phyloP scores from a whole-genome alignment of 2,329 filamentous ascomycete species.

The Karstenula rhodostoma region DNA sequence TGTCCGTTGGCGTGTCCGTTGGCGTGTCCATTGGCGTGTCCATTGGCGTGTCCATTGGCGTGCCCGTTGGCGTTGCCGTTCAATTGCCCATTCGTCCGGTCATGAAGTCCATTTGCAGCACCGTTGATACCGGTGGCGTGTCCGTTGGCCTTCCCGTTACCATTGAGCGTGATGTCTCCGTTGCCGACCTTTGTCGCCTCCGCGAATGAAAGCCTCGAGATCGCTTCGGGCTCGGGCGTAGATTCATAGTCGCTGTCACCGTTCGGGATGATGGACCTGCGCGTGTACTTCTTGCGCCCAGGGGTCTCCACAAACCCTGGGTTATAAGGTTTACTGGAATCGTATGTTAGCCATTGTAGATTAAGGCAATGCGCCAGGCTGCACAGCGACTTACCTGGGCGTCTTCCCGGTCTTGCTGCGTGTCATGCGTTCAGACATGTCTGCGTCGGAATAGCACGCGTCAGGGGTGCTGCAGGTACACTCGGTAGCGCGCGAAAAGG shows the following conservation, averaged over 20 bases:
- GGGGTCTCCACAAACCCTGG: slow-evolving; percentile 60
- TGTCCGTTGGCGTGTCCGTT: slow-evolving; percentile 45
- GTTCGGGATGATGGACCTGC: slow-evolving; percentile 50
- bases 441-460: slow-evolving; percentile 19
- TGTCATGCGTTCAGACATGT: slow-evolving; percentile 53
- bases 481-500: slow-evolving; percentile 5
- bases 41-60: slow-evolving; percentile 43
- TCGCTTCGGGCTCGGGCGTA: slow-evolving; percentile 46
- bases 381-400: slow-evolving; percentile 50
- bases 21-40: slow-evolving; percentile 45
- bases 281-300: slow-evolving; percentile 52
- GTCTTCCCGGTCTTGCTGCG: slow-evolving; percentile 59
- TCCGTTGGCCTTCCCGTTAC: slow-evolving; percentile 22
- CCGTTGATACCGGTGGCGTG: slow-evolving; percentile 23
- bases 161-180: slow-evolving; percentile 11
- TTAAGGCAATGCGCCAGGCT: neutral
- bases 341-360: slow-evolving; percentile 32
- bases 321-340: slow-evolving; percentile 49
- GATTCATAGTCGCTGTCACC: slow-evolving; percentile 38
- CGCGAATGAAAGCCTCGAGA: slow-evolving; percentile 20
- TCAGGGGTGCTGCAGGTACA: slow-evolving; percentile 21
- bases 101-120: slow-evolving; percentile 2
- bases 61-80: slow-evolving; percentile 49
- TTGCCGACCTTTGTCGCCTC: slow-evolving; percentile 16
- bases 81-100: slow-evolving; percentile 41